Base-by-base conservation (phyloP, 139 green algal genomes). In the Chlamydomonas sphaeroides region DNA sequence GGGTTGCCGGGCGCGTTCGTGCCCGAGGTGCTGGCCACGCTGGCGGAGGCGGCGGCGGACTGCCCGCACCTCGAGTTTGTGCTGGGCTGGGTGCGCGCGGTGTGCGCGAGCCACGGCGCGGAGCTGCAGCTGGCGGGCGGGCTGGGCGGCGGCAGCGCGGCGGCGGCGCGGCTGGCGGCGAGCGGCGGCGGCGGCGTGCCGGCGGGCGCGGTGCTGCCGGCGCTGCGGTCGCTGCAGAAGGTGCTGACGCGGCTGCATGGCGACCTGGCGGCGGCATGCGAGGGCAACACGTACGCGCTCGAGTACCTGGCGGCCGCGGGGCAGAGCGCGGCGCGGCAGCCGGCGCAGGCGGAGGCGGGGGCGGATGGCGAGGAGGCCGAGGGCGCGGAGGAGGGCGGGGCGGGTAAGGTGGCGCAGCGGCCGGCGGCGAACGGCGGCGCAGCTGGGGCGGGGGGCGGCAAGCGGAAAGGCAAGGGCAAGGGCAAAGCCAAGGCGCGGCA, bases 11-110 rank as follows among this genome's bases (percentile, higher is more conserved):
- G 85, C 5, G 83, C 85, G 25, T 87, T 85, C 33, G 76, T 86
- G 81, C 78, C 61, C 36, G 36, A 51, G 23, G 61, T 98, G 53
- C 80, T 98, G 72, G 53, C 49, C 0, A 81, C 84, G 10, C 78
- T 98, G 42, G 92, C 88, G 1, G 91, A 94, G 38, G 77, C 85
- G 23, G 36, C 97, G 41, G 66, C 77, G 11, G 67, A 79, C 17
- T 93, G 78, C 42, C 89, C 95, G 4, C 95, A 98, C 84, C 32
- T 98, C 61, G 94, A 98, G 89, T 94, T 93, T 65, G 69, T 97
- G 65, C 88, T 98, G 65, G 53, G 56, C 39, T 98, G 94, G 92
- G 80, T 89, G 32, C 82, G 84, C 32, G 78, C 88, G 3, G 39
- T 95, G 78, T 89, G 92, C 57, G 62, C 86, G 21, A 56, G 80